phyloP scores from a whole-genome alignment of 441 rosid species.

The Manihot esculenta region DNA sequence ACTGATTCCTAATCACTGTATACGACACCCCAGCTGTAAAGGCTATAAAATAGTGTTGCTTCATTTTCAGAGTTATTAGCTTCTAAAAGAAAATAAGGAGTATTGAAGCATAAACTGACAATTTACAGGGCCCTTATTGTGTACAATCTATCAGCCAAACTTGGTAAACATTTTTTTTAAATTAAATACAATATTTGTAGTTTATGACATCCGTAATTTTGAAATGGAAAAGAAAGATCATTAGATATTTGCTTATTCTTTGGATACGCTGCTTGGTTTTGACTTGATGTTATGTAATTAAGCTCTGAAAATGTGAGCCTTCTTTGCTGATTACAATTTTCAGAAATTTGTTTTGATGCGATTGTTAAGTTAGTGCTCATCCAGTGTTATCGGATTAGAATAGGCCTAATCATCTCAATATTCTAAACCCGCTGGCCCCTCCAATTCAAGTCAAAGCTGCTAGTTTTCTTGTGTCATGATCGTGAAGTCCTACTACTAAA shows the following conservation, averaged over 20 bases:
- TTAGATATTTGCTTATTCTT: no score
- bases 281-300: no score
- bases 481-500: no score
- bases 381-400: no score
- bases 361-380: no score
- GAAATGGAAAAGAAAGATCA: background rate
- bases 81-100: constrained; percentile 25
- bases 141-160: constrained; percentile 10
- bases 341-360: background rate
- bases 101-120: constrained; percentile 9
- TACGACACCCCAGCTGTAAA: constrained; percentile 10
- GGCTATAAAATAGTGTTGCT: background rate
- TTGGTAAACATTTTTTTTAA: background rate
- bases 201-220: background rate
- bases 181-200: background rate
- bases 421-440: no score
- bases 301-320: background rate
- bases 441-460: no score
- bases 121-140: constrained; percentile 9
- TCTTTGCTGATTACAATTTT: background rate
- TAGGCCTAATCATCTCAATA: no score
- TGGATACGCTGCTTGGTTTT: no score
- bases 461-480: no score
- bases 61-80: constrained; percentile 1
- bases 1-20: constrained; percentile 43